These are phyloP conservation scores for Monascus purpureus DNA, from an alignment of 495 filamentous ascomycete species.

Conservation along the genomic window DNA sequence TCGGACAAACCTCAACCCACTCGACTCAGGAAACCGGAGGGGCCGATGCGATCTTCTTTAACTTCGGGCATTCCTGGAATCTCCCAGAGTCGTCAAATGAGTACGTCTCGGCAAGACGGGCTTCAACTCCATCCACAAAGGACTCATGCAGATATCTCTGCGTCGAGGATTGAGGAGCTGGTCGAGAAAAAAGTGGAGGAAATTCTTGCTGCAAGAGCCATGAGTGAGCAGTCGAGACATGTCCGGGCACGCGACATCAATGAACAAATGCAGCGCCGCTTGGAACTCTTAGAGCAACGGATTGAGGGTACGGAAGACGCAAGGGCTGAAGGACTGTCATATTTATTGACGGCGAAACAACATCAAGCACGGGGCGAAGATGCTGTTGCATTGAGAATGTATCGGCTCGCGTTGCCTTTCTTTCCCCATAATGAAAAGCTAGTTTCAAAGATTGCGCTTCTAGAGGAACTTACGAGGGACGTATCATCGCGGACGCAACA, in stretches of 20 bases:
- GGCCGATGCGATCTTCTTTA: conserved; percentile 23
- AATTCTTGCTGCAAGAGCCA: conserved; percentile 57
- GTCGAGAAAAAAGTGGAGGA: conserved; percentile 85
- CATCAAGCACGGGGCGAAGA: conserved; percentile 75
- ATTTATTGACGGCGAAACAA: conserved; percentile 81
- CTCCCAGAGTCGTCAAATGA: conserved; percentile 16
- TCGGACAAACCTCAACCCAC: conserved; percentile 48
- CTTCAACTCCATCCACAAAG: conserved; percentile 13
- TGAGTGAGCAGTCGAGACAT: conserved; percentile 32
- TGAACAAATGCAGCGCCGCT: conserved; percentile 62
- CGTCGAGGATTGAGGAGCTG: conserved; percentile 75
- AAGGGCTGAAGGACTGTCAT: conserved; percentile 67
- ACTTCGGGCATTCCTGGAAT: conserved; percentile 15
- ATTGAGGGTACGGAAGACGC: conserved; percentile 65
- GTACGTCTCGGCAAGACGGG: conserved; percentile 15
- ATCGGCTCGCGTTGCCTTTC: conserved; percentile 65
- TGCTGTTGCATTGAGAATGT: conserved; percentile 67
- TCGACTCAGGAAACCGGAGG: conserved; percentile 27
- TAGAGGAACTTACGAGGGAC: conserved; percentile 46
- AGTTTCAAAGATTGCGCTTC: conserved; percentile 53
- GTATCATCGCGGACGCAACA: conserved; percentile 7
- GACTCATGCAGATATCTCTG: conserved; percentile 39
- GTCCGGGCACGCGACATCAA: conserved; percentile 45
- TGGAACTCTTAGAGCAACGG: conserved; percentile 73
- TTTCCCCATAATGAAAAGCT: conserved; percentile 84